These are phyloP conservation scores for Syncephalastrum monosporum DNA, from an alignment of 371 early-diverging fungal species.

Conservation along the genomic window DNA sequence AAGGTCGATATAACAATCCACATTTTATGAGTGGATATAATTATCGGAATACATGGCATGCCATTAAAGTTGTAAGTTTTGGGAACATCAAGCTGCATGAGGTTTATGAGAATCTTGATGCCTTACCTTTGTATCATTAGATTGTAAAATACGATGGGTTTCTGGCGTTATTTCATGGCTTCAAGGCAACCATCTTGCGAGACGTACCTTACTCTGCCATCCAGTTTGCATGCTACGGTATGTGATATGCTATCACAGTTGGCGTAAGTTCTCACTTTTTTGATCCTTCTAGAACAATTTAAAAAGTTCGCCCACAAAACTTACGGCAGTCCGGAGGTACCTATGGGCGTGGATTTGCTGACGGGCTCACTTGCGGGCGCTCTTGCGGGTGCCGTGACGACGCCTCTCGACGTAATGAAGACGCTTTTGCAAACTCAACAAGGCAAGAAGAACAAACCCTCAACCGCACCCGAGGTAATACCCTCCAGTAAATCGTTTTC, in stretches of 20 bases:
- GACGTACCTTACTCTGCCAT: conserved; percentile 75
- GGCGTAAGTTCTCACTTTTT: not conserved
- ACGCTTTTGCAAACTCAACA: conserved; percentile 68
- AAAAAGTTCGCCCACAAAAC: conserved; percentile 42
- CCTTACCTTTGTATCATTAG: conserved; percentile 29
- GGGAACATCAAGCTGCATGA: not conserved
- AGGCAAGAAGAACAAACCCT: conserved; percentile 31
- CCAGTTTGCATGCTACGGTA: conserved; percentile 75
- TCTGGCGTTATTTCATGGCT: conserved; percentile 67
- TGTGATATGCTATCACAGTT: not conserved
- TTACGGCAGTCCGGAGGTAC: conserved; percentile 36
- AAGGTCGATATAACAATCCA: conserved; percentile 78
- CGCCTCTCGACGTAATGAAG: conserved; percentile 71
- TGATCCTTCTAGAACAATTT: conserved; percentile 37
- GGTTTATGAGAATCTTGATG: not conserved
- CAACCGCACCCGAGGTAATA: conserved; percentile 5
- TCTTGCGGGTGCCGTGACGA: conserved; percentile 69
- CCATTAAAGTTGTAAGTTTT: conserved; percentile 57
- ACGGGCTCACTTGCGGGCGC: conserved; percentile 69
- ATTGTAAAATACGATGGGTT: conserved; percentile 66
- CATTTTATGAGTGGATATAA: conserved; percentile 76
- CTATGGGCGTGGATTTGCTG: conserved; percentile 50
- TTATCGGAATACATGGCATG: conserved; percentile 72
- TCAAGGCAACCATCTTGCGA: conserved; percentile 63
- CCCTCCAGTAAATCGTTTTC: conserved; percentile 10